Percentiles rank a stretch among this genome's conserved stretches.
Conservation (phyloP, 176 grass and related monocot species). For the Juncus effusus region DNA sequence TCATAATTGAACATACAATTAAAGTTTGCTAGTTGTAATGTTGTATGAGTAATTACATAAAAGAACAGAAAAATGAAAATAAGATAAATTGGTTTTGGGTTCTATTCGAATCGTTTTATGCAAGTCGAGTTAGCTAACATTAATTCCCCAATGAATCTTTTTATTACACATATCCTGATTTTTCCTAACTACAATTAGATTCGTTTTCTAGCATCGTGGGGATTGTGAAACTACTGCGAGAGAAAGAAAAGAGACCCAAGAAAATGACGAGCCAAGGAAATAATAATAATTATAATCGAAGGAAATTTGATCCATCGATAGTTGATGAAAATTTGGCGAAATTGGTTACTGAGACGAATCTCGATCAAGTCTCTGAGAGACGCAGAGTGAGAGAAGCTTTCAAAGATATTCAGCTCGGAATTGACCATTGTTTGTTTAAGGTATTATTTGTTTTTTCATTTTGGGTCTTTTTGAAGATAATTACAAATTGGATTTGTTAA, state of each 20-base stretch:
- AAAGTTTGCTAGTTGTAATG: too few species aligned
- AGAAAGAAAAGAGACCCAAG: conserved; percentile 11
- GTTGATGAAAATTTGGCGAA: conserved; percentile 62
- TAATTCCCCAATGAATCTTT: too few species aligned
- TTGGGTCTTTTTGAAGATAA: too few species aligned
- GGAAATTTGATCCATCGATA: conserved; percentile 2
- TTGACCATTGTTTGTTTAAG: conserved; percentile 93
- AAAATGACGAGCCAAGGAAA: not conserved
- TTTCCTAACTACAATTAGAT: conserved; percentile 21
- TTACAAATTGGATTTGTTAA: too few species aligned
- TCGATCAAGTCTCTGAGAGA: conserved; percentile 69
- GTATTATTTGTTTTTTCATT: conserved; percentile 7
- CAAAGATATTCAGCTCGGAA: conserved; percentile 71
- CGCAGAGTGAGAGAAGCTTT: conserved; percentile 72
- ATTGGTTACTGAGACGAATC: conserved; percentile 48
- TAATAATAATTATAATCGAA: not conserved
- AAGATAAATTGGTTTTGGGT: too few species aligned
- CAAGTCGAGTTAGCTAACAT: too few species aligned
- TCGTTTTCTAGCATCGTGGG: conserved; percentile 29
- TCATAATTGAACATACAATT: too few species aligned
- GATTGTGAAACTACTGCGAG: conserved; percentile 13
- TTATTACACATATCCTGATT: too few species aligned
- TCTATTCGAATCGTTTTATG: too few species aligned
- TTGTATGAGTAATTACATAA: too few species aligned
- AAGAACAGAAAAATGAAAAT: too few species aligned